phyloP scores from a whole-genome alignment of 352 stramenopile species.

The Globisporangium solare region DNA sequence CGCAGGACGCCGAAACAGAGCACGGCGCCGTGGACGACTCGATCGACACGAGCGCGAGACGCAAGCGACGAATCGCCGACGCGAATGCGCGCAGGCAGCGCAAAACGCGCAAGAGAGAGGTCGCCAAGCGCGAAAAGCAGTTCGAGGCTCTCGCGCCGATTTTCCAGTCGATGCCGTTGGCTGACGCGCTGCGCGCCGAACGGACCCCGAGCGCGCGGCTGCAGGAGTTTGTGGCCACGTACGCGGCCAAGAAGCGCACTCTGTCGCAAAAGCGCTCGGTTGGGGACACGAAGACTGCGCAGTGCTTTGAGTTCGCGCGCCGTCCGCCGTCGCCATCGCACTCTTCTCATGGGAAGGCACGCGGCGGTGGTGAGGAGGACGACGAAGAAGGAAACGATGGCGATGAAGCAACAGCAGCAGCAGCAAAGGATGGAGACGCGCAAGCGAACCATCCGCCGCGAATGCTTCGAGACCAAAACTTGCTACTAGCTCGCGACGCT shows the following conservation, averaged over 20 bases:
- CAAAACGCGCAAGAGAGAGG: constrained; percentile 23
- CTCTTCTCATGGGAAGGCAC: not conserved
- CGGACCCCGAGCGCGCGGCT: constrained; percentile 42
- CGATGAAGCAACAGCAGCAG: not conserved
- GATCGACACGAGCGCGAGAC: constrained; percentile 5
- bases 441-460: constrained; percentile 1
- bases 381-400: not conserved
- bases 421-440: constrained; percentile 7
- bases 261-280: constrained; percentile 51
- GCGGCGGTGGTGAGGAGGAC: not conserved
- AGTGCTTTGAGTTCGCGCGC: constrained; percentile 66
- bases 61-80: constrained; percentile 8
- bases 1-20: constrained; percentile 7
- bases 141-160: constrained; percentile 18
- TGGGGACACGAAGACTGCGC: constrained; percentile 43
- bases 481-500: constrained; percentile 7
- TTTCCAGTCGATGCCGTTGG: constrained; percentile 37
- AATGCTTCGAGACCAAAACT: constrained; percentile 17
- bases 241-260: constrained; percentile 43
- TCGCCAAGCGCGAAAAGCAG: constrained; percentile 19
- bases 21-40: constrained; percentile 9
- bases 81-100: constrained; percentile 19
- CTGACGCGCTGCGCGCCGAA: constrained; percentile 33
- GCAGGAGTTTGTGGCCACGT: constrained; percentile 42
- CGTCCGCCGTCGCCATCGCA: constrained; percentile 8